A percentile compares a stretch with the other conserved stretches of the same genome.
Evolutionary conservation across 139 green algal species (phyloP).

Genomic region (Desmodesmus armatus): DNA sequence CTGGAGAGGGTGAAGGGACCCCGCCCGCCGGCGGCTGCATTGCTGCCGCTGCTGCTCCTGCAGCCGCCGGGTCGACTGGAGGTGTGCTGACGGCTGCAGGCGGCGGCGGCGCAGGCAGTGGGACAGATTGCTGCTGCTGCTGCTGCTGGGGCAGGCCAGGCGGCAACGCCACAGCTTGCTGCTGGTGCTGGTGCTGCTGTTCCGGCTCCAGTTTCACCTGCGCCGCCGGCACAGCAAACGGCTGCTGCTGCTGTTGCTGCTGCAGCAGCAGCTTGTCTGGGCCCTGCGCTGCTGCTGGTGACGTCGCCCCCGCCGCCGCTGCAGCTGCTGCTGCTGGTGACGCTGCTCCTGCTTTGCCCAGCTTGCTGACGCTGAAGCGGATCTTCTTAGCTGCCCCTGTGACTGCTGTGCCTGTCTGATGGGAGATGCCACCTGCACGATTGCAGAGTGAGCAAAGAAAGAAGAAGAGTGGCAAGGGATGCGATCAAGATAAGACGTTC

Average conservation of each 20-base stretch:
- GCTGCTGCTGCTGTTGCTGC: not conserved
- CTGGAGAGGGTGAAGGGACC: not conserved
- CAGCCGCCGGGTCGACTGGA: not conserved
- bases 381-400: no score
- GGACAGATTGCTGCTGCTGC: not conserved
- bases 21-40: not conserved
- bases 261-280: not conserved
- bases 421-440: no score
- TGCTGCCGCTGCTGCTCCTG: not conserved
- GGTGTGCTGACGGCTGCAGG: not conserved
- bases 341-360: constrained; percentile 1
- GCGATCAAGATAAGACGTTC: no score
- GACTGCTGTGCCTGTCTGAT: no score
- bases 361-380: not conserved
- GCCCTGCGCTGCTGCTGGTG: not conserved
- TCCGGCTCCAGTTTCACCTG: not conserved
- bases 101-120: not conserved
- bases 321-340: constrained; percentile 15
- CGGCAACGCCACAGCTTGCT: not conserved
- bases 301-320: not conserved
- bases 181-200: constrained; percentile 1
- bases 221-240: not conserved
- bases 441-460: no score
- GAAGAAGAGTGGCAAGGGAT: no score
- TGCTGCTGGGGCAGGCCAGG: not conserved